These are phyloP conservation scores for Spirogloea muscicola DNA, from an alignment of 139 green algal species.

Conservation along the genomic window DNA sequence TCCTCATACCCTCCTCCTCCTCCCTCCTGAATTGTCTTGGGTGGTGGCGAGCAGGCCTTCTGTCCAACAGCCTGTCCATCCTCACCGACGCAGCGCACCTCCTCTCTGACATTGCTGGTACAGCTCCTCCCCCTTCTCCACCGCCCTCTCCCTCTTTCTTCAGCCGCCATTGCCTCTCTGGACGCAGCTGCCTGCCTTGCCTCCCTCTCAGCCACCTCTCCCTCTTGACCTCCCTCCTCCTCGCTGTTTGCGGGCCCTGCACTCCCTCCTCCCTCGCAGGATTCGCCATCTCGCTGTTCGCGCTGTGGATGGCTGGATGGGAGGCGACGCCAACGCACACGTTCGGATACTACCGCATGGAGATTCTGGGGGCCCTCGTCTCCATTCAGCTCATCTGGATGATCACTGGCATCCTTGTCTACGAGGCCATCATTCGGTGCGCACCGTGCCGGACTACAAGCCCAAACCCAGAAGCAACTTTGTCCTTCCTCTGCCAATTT, in stretches of 20 bases:
- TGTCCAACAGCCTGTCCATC: slow-evolving; percentile 74
- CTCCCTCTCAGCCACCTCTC: neutral
- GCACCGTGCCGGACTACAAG: neutral
- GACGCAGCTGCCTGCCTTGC: neutral
- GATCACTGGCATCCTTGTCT: slow-evolving; percentile 79
- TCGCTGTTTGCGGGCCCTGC: neutral
- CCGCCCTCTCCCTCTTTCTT: neutral
- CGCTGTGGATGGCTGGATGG: slow-evolving; percentile 48
- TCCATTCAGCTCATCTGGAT: slow-evolving; percentile 78
- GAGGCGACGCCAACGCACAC: slow-evolving; percentile 46
- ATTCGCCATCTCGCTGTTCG: slow-evolving; percentile 76
- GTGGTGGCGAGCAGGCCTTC: slow-evolving; percentile 25
- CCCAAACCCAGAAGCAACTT: neutral
- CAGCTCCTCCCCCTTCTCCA: neutral
- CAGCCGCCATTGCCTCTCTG: neutral
- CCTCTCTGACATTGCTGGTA: slow-evolving; percentile 70
- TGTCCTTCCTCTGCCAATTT: no score
- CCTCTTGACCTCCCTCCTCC: slow-evolving; percentile 5
- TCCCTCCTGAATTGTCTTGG: no score
- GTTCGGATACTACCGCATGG: slow-evolving; percentile 81
- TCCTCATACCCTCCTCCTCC: no score
- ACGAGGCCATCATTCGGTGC: slow-evolving; percentile 65
- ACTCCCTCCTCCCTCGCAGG: slow-evolving; percentile 19
- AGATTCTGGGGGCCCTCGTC: slow-evolving; percentile 81
- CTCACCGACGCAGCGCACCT: slow-evolving; percentile 89